These are phyloP conservation scores for Stromatinia cepivora DNA, from an alignment of 2,329 filamentous ascomycete genomes.

Conservation along the genomic window DNA sequence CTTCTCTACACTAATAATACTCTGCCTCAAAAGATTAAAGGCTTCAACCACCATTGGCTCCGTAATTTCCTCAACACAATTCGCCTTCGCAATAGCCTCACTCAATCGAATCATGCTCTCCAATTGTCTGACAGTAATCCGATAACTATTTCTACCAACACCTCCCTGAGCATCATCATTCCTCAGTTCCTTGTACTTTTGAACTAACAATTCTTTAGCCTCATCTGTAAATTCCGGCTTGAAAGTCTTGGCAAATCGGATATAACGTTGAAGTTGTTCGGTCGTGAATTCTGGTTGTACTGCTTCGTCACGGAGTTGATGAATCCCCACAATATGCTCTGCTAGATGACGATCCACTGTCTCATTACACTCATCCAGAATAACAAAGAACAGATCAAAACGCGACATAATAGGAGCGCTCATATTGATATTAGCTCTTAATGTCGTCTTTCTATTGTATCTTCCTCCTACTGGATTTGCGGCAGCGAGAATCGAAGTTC, in stretches of 20 bases:
- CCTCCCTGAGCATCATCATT: slow-evolving; percentile 93
- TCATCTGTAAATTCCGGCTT: slow-evolving; percentile 88
- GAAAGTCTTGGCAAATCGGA: slow-evolving; percentile 94
- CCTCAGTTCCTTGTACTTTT: slow-evolving; percentile 93
- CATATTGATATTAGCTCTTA: slow-evolving; percentile 97
- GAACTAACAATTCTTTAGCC: slow-evolving; percentile 80
- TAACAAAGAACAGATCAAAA: slow-evolving; percentile 98
- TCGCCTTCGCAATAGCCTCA: slow-evolving; percentile 97
- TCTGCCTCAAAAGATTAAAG: slow-evolving; percentile 85
- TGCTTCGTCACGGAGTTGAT: slow-evolving; percentile 88
- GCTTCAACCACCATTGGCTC: slow-evolving; percentile 87
- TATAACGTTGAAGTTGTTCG: slow-evolving; percentile 94
- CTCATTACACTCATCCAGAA: slow-evolving; percentile 96
- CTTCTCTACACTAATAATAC: slow-evolving; percentile 96
- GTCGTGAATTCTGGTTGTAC: slow-evolving; percentile 93
- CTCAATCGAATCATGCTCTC: slow-evolving; percentile 94
- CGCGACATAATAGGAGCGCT: slow-evolving; percentile 98
- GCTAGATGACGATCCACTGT: slow-evolving; percentile 85
- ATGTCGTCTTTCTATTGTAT: slow-evolving; percentile 95
- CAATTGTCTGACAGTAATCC: slow-evolving; percentile 94
- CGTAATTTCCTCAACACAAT: slow-evolving; percentile 88
- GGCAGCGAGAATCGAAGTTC: slow-evolving; percentile 91
- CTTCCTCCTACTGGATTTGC: slow-evolving; percentile 94
- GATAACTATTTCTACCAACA: slow-evolving; percentile 90
- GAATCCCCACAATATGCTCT: slow-evolving; percentile 90